Percentiles rank a stretch among this genome's conserved stretches.
Conservation (phyloP, 2,329 filamentous ascomycete species). For the Claviceps spartinae region DNA sequence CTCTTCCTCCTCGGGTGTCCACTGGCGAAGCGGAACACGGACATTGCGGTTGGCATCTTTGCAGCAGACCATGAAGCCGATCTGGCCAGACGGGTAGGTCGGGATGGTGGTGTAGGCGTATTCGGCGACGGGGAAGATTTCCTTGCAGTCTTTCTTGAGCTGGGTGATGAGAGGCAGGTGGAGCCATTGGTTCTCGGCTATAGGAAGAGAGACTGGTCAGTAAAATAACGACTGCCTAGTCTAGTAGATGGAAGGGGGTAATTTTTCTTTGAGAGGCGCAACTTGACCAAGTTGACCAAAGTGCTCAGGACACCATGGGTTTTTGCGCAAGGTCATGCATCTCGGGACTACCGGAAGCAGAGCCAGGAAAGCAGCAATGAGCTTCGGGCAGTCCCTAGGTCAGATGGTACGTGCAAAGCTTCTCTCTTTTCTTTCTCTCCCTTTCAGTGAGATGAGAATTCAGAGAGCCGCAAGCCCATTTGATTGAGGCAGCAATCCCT, state of each 20-base stretch:
- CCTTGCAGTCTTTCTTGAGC: constrained; percentile 92
- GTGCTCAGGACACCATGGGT: not conserved
- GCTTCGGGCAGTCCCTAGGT: constrained; percentile 23
- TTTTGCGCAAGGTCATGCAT: constrained; percentile 6
- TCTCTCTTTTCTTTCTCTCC: not conserved
- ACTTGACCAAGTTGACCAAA: not conserved
- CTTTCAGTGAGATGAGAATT: constrained; percentile 4
- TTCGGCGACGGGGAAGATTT: constrained; percentile 94
- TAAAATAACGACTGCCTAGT: constrained; percentile 5
- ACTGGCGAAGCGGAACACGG: constrained; percentile 69
- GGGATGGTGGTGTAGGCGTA: constrained; percentile 99
- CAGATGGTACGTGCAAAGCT: constrained; percentile 2
- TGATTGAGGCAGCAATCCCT: not conserved
- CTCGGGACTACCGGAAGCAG: constrained; percentile 25
- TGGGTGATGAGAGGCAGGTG: constrained; percentile 86
- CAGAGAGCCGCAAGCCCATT: not conserved
- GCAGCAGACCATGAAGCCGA: constrained; percentile 99
- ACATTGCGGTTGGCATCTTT: constrained; percentile 81
- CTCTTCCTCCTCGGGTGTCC: constrained; percentile 79
- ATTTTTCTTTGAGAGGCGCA: not conserved
- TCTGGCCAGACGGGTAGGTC: constrained; percentile 97
- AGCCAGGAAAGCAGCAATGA: constrained; percentile 24
- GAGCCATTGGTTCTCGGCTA: constrained; percentile 99
- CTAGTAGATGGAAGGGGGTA: not conserved
- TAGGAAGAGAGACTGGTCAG: constrained; percentile 8